Evolutionary conservation across 2,329 filamentous ascomycete species (phyloP), one percentile per base, ranked within the genome.

Genomic region (Fusarium globosum): DNA sequence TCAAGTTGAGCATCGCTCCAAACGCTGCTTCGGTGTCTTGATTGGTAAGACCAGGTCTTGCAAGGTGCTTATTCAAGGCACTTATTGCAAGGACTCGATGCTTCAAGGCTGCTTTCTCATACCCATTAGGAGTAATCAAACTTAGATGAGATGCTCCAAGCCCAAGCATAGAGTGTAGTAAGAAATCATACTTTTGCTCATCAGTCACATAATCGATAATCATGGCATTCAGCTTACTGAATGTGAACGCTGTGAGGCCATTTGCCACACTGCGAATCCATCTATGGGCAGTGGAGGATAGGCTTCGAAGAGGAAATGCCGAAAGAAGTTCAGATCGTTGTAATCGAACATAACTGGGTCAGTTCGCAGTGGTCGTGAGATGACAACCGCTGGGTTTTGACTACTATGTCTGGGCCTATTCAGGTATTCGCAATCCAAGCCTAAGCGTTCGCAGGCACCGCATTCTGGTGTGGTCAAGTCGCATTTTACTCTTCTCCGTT

Each of bases 311-410:
- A 88, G 71, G 71, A 88, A 89, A 71, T 88, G 86, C 58, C 87
- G 85, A 71, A 88, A 88, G 77, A 87, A 86, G 26, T 85, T 82
- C 77, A 88, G 81, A 63, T 88, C 86, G 39, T 85, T 78, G 21
- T 81, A 74, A 39, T 80, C 81, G 68, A 86, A 87, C 30, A 75
- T 73, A 6, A 61, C 57, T 2, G 77, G 73, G 5, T 76, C 72
- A 21, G 76, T 67, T 41, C 73, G 67, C 15, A 77, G 67, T 42
- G 65, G 63, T 18, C 64, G 66, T n/a, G 67, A 64, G 51, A 76
- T 45, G 8, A 28, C 49, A n/a, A 56, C 43, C 15, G 52, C 43
- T 2, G 64, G 41, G 30, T 5, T 49, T 42, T 51, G 43, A 21
- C 15, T 14, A 30, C 41, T 30, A 23, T 23, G 42, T 7, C 51